A percentile compares a stretch with the other conserved stretches of the same genome.
phyloP scores from a whole-genome alignment of 2,329 filamentous ascomycete species.

The Aspergillus neotritici region DNA sequence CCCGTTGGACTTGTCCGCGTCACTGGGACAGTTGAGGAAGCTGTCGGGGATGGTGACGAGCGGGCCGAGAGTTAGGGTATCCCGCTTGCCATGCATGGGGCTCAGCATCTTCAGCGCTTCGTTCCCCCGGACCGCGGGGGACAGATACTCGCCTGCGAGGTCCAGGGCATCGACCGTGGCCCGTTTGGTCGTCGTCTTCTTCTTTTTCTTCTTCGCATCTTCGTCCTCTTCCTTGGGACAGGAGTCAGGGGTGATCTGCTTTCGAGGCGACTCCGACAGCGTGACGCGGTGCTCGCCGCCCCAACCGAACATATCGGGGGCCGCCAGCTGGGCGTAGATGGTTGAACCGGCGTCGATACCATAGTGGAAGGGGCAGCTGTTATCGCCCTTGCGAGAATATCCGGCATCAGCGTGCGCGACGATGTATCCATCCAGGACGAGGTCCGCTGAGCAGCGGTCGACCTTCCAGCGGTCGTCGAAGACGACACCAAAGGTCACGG shows the following conservation, averaged over 20 bases:
- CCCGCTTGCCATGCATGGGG: conserved; percentile 5
- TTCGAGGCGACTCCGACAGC: conserved; percentile 4
- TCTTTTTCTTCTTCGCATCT: too few species aligned
- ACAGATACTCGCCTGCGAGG: too few species aligned
- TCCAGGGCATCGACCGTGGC: too few species aligned
- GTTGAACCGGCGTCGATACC: conserved; percentile 9
- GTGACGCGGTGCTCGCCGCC: conserved; percentile 3
- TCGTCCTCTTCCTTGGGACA: conserved; percentile 5
- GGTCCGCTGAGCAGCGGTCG: conserved; percentile 6
- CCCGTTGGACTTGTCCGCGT: not conserved
- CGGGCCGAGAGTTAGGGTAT: conserved; percentile 7
- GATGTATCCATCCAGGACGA: conserved; percentile 9
- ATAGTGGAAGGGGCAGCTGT: conserved; percentile 9
- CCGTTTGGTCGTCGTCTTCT: too few species aligned
- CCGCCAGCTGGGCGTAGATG: conserved; percentile 5
- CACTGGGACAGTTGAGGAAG: conserved; percentile 8
- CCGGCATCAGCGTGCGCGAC: conserved; percentile 6
- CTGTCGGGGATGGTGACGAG: conserved; percentile 7
- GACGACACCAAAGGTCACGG: conserved; percentile 10
- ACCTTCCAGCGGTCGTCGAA: conserved; percentile 9
- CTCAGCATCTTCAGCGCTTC: too few species aligned
- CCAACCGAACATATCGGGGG: conserved; percentile 8
- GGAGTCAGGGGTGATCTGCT: conserved; percentile 6
- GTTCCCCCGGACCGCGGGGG: too few species aligned
- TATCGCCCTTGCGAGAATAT: not conserved